Evolutionary conservation across 768 basidiomycete species (phyloP), one percentile per base, ranked within the genome.

Genomic region (Chlorophyllum brunneum): DNA sequence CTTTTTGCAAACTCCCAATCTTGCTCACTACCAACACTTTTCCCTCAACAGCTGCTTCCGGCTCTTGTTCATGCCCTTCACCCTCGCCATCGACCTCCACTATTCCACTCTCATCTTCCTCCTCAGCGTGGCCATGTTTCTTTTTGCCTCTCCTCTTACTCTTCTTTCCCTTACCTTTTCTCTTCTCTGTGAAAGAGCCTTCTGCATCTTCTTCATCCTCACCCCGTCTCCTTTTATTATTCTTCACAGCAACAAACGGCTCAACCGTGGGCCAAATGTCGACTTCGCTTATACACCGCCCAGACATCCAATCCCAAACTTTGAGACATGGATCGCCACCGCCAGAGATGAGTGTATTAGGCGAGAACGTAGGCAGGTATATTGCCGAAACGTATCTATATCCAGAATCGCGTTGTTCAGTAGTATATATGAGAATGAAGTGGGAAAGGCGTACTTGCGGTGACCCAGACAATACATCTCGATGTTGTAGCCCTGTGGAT

Each of bases 401-500:
- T n/a, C 27, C 16, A 9, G 37, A 48, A 29, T 23, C 39, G 41
- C 41, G 44, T 38, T 29, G 41, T 15, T 20, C 16, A 48, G 22
- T 38, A 48, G 13, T n/a, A 26, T 27, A 15, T 33, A 11, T 33
- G 5, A 7, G 11, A 54, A 2, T 36, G 49, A 40, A n/a, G n/a
- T 33, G 9, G 26, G 41, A 23, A 38, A 11, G 2, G 65, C 82
- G 59, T 56, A 94, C 92, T 83, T 88, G 58, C 75, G 75, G 62
- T 94, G 89, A 15, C 94, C 92, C 23, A 95, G 76, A 56, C 94
- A 88, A 65, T 83, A 98, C 56, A 78, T 82, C 65, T 98, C 92
- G 56, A 98, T 88, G 38, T 79, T 79, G 58, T 86, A 88, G 15
- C 93, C 90, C 48, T 87, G 74, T 0, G 97, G 97, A 62, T 79